Conservation (phyloP, 192 early-diverging fungal species). For the Backusella macrospora region DNA sequence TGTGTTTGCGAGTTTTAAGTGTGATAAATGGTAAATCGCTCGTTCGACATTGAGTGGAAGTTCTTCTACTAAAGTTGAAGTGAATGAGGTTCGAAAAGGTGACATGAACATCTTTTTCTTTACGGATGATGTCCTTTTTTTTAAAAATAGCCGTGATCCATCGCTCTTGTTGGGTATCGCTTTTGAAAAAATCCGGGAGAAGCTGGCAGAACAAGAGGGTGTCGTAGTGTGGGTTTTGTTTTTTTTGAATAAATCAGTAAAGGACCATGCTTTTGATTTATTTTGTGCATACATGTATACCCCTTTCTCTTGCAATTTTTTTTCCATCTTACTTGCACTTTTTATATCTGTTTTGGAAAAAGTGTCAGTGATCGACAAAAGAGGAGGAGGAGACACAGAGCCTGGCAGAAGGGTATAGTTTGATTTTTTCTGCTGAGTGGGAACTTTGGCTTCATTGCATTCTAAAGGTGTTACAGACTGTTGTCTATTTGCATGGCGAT, state of each 20-base stretch:
- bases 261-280: not conserved
- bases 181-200: not conserved
- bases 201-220: not conserved
- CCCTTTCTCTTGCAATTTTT: not conserved
- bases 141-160: not conserved
- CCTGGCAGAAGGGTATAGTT: not conserved
- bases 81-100: not conserved
- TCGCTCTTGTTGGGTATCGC: not conserved
- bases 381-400: not conserved
- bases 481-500: not conserved
- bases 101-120: not conserved
- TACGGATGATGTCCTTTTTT: not conserved
- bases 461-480: not conserved
- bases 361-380: constrained; percentile 6
- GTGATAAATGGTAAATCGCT: constrained; percentile 76
- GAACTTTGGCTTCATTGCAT: not conserved
- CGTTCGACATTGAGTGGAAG: constrained; percentile 69
- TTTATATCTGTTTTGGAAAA: not conserved
- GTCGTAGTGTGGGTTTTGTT: not conserved
- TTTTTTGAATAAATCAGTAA: not conserved
- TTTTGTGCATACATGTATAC: not conserved
- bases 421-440: not conserved
- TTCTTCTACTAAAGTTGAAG: not conserved
- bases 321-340: not conserved
- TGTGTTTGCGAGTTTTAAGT: constrained; percentile 71